Evolutionary conservation across 495 filamentous ascomycete species (phyloP), one percentile per base, ranked within the genome.

Genomic region (Cladorrhinum samala): DNA sequence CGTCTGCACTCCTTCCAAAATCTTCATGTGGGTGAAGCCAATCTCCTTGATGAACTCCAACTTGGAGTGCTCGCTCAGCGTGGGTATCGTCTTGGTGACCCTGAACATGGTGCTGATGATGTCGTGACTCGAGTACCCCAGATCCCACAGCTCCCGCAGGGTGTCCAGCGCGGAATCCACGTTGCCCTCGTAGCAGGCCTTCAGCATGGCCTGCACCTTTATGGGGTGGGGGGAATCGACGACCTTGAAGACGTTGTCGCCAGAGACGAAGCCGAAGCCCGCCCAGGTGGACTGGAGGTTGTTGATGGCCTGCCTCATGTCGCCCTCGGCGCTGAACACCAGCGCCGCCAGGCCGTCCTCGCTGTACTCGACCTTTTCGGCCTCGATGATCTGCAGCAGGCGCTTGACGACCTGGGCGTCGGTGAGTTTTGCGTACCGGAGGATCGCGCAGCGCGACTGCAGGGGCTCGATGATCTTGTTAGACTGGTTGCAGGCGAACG

Each of bases 401-500:
- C 93, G 81, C 68, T 88, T 88, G 20, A 96, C 88, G 14, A 99
- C 83, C 62, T 99, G 93, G 9, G 80, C 83, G 63, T 99, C 93
- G 2, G 92, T 96, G 53, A 99, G 76, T 49, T 91, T 83, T 17
- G 91, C 83, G 70, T 96, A 99, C 38, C 94, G 87, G 30, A 99
- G 84, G 63, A 99, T 97, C 3, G 93, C 93, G 64, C 93, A 99
- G 49, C 93, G 83, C 11, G 90, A 95, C 69, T 99, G 93, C 39
- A 99, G 74, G 8, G 93, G 94, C 69, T 99, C 93, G 72, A 99
- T 99, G 68, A 99, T 97, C 73, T 97, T 99, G 74, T 97, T 99
- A 52, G 86, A 91, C 69, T 95, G 89, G 68, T 99, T 99, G 76
- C 94, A 97, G 8, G 93, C 93, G 62, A 99, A 97, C 0, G 93